Base-by-base conservation (phyloP, 208 protist genomes). In the Crithidia expoeki region DNA sequence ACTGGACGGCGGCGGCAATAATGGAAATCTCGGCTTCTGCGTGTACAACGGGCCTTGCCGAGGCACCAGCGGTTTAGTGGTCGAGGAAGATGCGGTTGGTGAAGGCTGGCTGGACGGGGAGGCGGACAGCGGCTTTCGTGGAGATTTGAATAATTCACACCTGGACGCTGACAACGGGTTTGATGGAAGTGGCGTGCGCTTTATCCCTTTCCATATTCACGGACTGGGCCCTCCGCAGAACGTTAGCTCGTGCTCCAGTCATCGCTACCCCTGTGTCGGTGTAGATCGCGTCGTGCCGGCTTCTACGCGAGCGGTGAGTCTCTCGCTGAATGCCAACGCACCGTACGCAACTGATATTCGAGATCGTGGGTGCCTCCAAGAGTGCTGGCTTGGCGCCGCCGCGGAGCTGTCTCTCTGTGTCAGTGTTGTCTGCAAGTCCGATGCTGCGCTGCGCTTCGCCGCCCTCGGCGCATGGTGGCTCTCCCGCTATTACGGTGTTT, bases 401-500 rank as follows among this genome's bases (percentile, higher is more conserved):
- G 58, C 70, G 9, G 84, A 89, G 61, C 49, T 89, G 47, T 81
- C 74, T 14, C 38, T 86, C 12, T 89, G 80, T 47, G 71, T 78
- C 3, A 72, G 71, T 25, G 57, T 90, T 17, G 64, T 33, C 33
- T 86, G 81, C 73, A 68, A 57, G 33, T 88, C 76, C 0, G 30
- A 57, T 2, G 57, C 64, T 7, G 72, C 66, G 4, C 61, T 90
- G 25, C 69, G 70, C 14, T 71, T 81, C 32, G 68, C 69, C 16
- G 40, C 79, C 0, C 44, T 79, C 1, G 68, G 79, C 6, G 68
- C 76, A 36, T 95, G 90, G 90, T 95, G 90, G 87, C 74, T 89
- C n/a, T 78, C 85, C 4, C 82, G 83, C 9, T 92, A 95, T 74
- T 75, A 80, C 58, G 76, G 74, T 2, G 68, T 91, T 4, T 85